Evolutionary conservation across 345 rosid genomes (phyloP).

Genomic region (Syzygium aromaticum): DNA sequence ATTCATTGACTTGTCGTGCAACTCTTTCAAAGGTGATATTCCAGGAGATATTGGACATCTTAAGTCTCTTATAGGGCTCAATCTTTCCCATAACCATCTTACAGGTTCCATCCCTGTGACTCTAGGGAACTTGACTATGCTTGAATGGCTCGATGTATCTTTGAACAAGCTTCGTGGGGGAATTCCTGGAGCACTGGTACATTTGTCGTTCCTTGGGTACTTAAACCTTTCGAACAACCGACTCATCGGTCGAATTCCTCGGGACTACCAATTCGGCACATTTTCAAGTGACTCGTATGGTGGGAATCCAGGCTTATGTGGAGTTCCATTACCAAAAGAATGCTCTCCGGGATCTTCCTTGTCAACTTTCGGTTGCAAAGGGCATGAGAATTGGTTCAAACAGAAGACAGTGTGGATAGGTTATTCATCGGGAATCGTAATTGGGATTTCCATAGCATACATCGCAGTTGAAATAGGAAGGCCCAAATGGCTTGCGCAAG

Average conservation of each 20-base stretch:
- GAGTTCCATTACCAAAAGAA: background rate
- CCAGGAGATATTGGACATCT: background rate
- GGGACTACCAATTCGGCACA: rapidly evolving
- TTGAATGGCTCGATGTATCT: background rate
- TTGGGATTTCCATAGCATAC: background rate
- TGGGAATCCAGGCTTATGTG: background rate
- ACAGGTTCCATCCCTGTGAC: background rate
- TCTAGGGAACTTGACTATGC: background rate
- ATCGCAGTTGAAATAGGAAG: background rate
- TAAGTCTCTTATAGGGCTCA: rapidly evolving
- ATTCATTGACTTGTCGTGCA: rapidly evolving
- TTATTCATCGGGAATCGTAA: background rate
- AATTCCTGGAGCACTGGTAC: rapidly evolving
- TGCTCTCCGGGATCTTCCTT: background rate
- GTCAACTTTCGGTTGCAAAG: background rate
- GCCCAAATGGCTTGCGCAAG: background rate
- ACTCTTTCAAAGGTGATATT: background rate
- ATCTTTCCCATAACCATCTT: background rate
- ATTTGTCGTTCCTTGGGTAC: rapidly evolving
- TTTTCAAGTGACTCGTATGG: rapidly evolving
- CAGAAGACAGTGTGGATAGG: background rate
- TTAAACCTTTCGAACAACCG: background rate
- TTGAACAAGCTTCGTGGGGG: background rate
- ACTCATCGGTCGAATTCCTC: background rate
- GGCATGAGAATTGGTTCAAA: background rate